Conservation (phyloP, 148 eudicot species). For the Agrostemma githago region DNA sequence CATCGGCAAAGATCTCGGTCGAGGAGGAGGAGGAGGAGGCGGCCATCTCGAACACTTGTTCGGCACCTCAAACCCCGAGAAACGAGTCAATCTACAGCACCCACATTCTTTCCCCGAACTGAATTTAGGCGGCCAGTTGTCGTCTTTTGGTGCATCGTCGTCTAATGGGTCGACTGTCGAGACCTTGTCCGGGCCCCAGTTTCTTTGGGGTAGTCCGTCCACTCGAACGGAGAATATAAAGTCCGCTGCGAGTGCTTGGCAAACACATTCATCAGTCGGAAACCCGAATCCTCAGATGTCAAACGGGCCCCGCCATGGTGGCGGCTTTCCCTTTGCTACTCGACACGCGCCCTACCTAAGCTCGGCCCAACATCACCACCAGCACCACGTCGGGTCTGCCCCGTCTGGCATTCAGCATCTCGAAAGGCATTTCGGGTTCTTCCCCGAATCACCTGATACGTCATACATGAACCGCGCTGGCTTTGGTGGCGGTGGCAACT, state of each 20-base stretch:
- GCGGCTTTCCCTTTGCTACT: conserved; percentile 42
- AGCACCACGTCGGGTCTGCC: conserved; percentile 73
- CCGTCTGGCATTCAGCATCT: conserved; percentile 62
- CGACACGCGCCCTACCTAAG: conserved; percentile 36
- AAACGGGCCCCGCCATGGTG: conserved; percentile 45
- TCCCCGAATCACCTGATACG: conserved; percentile 58
- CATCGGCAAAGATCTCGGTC: conserved; percentile 55
- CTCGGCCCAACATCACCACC: conserved; percentile 41
- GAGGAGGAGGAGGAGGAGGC: too few relatives aligned
- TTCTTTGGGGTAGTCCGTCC: conserved; percentile 76
- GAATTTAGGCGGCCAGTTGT: conserved; percentile 39
- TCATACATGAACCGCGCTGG: conserved; percentile 40
- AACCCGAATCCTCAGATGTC: conserved; percentile 39
- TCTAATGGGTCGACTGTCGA: conserved; percentile 65
- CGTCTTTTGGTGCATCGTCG: conserved; percentile 53
- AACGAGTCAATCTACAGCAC: conserved; percentile 40
- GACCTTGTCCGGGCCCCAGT: conserved; percentile 75
- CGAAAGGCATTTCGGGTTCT: conserved; percentile 55
- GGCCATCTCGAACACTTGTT: conserved; percentile 39
- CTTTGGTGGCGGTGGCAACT: conserved; percentile 43
- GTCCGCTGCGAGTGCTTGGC: conserved; percentile 39
- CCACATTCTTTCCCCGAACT: conserved; percentile 72
- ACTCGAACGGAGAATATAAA: conserved; percentile 40
- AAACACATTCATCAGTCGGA: conserved; percentile 33
- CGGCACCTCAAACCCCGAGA: conserved; percentile 35